Evolutionary conservation across 306 rosid species (phyloP).

Genomic region (Cotoneaster glaucophyllus): DNA sequence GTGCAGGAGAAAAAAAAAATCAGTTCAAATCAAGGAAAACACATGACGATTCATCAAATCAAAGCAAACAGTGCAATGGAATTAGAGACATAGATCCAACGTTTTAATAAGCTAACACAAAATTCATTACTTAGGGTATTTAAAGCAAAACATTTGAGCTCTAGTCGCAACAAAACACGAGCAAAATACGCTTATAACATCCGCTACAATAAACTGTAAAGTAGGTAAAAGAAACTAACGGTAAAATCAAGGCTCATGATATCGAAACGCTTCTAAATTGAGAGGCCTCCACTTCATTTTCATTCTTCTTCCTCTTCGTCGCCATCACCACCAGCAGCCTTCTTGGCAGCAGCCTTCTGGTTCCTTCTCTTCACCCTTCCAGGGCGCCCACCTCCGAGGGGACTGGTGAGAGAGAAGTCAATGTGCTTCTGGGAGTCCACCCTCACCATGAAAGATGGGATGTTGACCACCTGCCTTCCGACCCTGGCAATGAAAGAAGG

Average conservation of each 20-base stretch:
- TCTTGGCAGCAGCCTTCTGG: conserved; percentile 40
- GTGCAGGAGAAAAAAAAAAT: too few species aligned
- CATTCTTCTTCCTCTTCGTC: conserved; percentile 36
- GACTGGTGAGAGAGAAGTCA: conserved; percentile 24
- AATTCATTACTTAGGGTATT: conserved; percentile 1
- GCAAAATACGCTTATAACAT: neutral
- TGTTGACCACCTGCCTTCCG: conserved; percentile 28
- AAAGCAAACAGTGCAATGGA: too few species aligned
- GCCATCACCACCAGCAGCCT: conserved; percentile 35
- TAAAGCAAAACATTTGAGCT: neutral
- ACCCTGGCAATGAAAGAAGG: neutral
- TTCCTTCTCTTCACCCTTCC: conserved; percentile 39
- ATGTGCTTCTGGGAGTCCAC: conserved; percentile 26
- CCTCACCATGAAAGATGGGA: conserved; percentile 27
- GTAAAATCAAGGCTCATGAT: neutral
- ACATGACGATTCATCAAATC: too few species aligned
- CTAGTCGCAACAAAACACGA: neutral
- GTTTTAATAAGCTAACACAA: neutral
- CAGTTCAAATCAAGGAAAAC: too few species aligned
- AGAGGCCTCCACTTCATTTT: conserved; percentile 12
- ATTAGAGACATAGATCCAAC: too few species aligned
- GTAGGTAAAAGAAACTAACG: neutral
- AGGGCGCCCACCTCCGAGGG: conserved; percentile 30
- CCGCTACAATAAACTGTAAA: neutral
- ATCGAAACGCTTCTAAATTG: neutral